A percentile compares a stretch with the other conserved stretches of the same genome.
phyloP scores from a whole-genome alignment of 768 basidiomycete species.

The Coprinopsis sp. region DNA sequence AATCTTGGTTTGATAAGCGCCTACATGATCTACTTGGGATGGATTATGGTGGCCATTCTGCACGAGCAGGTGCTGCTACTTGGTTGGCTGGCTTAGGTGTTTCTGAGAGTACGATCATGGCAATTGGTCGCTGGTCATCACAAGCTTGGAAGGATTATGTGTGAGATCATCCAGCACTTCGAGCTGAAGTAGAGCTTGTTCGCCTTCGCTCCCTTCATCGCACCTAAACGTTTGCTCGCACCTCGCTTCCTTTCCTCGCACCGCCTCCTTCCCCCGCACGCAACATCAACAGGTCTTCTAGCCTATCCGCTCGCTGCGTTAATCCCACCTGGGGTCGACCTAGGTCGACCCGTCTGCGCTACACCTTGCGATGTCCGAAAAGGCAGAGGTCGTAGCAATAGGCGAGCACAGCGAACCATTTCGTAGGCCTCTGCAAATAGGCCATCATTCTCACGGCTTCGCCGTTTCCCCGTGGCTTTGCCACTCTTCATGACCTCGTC shows the following conservation, averaged over 20 bases:
- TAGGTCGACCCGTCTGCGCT: no score
- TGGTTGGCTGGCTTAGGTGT: slow-evolving; percentile 21
- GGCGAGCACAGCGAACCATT: no score
- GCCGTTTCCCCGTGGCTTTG: no score
- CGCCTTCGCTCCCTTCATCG: slow-evolving; percentile 8
- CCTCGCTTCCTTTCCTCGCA: slow-evolving; percentile 10
- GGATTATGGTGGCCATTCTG: slow-evolving; percentile 21
- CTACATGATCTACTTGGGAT: slow-evolving; percentile 12
- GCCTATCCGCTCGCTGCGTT: no score
- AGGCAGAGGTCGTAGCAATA: no score
- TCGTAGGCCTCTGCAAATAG: no score
- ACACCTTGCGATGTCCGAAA: no score
- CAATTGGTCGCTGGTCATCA: slow-evolving; percentile 21
- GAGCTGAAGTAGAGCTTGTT: slow-evolving; percentile 11
- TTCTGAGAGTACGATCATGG: slow-evolving; percentile 19
- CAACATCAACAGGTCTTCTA: slow-evolving; percentile 7
- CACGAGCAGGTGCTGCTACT: slow-evolving; percentile 21
- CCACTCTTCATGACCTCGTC: no score
- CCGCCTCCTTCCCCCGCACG: slow-evolving; percentile 19
- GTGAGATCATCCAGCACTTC: slow-evolving; percentile 16
- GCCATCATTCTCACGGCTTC: no score
- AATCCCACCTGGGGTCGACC: no score
- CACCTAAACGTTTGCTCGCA: slow-evolving; percentile 1
- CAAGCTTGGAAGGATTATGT: slow-evolving; percentile 22
- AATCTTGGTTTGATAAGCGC: slow-evolving; percentile 18